Base-by-base conservation (phyloP, 192 early-diverging fungal genomes). In the Coemansia sp. region DNA sequence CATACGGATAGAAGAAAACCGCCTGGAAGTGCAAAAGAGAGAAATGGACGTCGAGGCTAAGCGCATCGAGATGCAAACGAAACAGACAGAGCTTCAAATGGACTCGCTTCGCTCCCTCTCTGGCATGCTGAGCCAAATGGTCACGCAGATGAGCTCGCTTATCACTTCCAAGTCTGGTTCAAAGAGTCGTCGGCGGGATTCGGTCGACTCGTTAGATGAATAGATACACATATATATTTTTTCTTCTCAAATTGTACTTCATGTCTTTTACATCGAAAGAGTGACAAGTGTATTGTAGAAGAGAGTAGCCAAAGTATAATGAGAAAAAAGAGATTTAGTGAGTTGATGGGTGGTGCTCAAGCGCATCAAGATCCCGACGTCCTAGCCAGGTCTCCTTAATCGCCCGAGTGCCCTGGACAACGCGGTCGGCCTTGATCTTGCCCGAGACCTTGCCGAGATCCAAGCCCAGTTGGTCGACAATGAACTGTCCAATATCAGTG, bases 401-500 rank as follows among this genome's bases (percentile, higher is more conserved):
- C 0, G 75, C 58, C 21, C 21, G 33, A 39, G 68, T 82, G 33
- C 46, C 38, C 72, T 86, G 85, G 35, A 63, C 23, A 10, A 76
- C 69, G 21, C 62, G 62, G 35, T 80, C 81, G 49, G 69, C 28
- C 52, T 75, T 86, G 43, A 94, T 80, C 62, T 84, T 74, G 21
- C 63, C 57, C n/a, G 93, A 92, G 13, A 93, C 68, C 7, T 70
- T 63, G 3, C 77, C 70, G 21, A 94, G 73, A 74, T 92, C 86
- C 46, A 96, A 76, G 1, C 78, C 86, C 60, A 95, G 70, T 28
- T 65, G 59, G 6, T 85, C 46, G 37, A 75, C 77, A 28, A 96
- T 90, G 61, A 94, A 93, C 26, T 82, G 14, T 62, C 92, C 91
- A 73, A 96, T 89, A 5, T 94, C 89, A 5, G 90, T 96, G 84